Conservation (phyloP, 2,329 filamentous ascomycete species). For the Nemania serpens region DNA sequence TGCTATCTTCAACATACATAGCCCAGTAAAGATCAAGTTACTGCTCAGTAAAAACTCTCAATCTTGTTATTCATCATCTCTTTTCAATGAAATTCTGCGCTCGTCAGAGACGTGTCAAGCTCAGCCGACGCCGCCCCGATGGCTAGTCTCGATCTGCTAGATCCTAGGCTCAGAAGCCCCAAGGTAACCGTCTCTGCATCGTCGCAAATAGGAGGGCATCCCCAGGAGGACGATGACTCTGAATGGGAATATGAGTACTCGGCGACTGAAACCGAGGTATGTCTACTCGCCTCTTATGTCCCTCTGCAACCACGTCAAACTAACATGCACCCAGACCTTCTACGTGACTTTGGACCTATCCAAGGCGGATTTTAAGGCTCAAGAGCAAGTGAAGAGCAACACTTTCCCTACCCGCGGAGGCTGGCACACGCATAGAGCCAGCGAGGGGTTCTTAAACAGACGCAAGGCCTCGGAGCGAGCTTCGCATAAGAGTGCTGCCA, state of each 20-base stretch:
- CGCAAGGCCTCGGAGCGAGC: constrained; percentile 19
- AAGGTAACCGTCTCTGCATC: constrained; percentile 13
- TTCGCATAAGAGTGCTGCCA: constrained; percentile 21
- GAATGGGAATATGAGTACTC: constrained; percentile 74
- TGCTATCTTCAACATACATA: constrained; percentile 7
- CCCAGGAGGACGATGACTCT: constrained; percentile 55
- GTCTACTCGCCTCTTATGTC: neutral
- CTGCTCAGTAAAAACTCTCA: neutral
- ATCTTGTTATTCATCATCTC: neutral
- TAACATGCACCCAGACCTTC: constrained; percentile 55
- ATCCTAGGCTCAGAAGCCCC: constrained; percentile 26
- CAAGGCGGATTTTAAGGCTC: constrained; percentile 59
- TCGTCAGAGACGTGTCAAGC: constrained; percentile 20
- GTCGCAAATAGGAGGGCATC: constrained; percentile 1
- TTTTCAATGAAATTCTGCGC: constrained; percentile 30
- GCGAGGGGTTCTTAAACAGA: constrained; percentile 32
- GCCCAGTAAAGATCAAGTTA: neutral
- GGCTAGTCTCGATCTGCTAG: constrained; percentile 33
- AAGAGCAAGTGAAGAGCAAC: constrained; percentile 45
- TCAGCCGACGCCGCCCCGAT: constrained; percentile 32
- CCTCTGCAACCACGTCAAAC: neutral
- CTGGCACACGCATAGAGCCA: constrained; percentile 49
- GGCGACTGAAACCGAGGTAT: constrained; percentile 63
- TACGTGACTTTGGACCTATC: constrained; percentile 68
- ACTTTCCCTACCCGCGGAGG: constrained; percentile 46